Percentiles rank a stretch among this genome's conserved stretches.
These are phyloP conservation scores for Monilinia laxa DNA, from an alignment of 2,329 filamentous ascomycete species.

Conservation along the genomic window DNA sequence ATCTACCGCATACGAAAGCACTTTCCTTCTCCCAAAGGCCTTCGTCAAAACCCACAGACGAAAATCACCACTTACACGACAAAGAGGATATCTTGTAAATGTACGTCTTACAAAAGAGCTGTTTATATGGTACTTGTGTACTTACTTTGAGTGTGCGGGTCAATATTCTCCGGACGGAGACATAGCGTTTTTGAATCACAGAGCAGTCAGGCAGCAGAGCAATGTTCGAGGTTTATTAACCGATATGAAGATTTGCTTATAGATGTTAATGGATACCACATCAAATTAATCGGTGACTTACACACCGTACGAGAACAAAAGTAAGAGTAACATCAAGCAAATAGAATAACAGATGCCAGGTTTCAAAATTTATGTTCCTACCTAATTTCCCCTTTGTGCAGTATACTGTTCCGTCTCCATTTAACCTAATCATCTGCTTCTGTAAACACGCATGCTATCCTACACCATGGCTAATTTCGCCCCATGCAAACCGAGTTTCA, in stretches of 20 bases:
- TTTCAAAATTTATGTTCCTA: not conserved
- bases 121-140: not conserved
- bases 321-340: not conserved
- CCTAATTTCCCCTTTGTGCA: slow-evolving; percentile 2
- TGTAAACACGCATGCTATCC: not conserved
- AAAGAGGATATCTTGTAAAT: not conserved
- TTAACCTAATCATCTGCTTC: not conserved
- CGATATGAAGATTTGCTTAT: not conserved
- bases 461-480: not conserved
- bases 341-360: not conserved
- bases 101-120: not conserved
- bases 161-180: slow-evolving; percentile 4
- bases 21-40: not conserved
- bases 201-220: not conserved
- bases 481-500: slow-evolving; percentile 7
- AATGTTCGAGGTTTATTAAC: not conserved
- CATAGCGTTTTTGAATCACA: not conserved
- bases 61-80: not conserved
- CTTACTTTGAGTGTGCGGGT: not conserved
- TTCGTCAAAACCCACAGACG: not conserved
- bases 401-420: not conserved
- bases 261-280: too few species aligned
- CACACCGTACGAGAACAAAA: not conserved
- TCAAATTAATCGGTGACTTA: not conserved
- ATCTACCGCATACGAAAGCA: not conserved